These are phyloP conservation scores for Aspergillus sojae DNA, from an alignment of 2,329 filamentous ascomycete species.

Conservation along the genomic window DNA sequence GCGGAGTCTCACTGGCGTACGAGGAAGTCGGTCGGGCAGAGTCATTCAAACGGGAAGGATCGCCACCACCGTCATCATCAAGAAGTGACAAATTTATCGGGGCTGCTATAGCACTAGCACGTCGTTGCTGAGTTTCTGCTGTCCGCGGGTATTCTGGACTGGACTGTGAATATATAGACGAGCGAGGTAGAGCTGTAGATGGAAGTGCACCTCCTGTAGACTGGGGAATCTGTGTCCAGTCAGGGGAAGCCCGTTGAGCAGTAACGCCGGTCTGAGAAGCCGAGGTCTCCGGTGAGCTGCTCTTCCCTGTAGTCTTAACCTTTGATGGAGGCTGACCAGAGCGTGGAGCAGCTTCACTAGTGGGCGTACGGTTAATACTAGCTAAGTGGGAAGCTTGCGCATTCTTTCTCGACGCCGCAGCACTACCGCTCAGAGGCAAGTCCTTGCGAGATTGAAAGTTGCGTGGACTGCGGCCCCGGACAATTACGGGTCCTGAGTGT, in stretches of 20 bases:
- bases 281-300: constrained; percentile 39
- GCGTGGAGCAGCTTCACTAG: constrained; percentile 32
- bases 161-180: constrained; percentile 53
- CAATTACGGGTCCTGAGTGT: constrained; percentile 87
- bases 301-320: constrained; percentile 33
- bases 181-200: constrained; percentile 26
- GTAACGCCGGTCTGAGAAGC: constrained; percentile 30
- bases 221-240: constrained; percentile 41
- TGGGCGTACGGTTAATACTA: constrained; percentile 35
- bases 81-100: constrained; percentile 60
- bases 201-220: constrained; percentile 21
- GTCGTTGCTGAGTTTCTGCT: constrained; percentile 38
- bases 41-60: constrained; percentile 34
- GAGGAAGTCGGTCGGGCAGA: constrained; percentile 21
- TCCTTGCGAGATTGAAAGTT: constrained; percentile 96
- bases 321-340: constrained; percentile 32
- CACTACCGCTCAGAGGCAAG: constrained; percentile 79
- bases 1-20: constrained; percentile 30
- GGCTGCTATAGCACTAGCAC: constrained; percentile 39
- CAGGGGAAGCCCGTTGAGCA: constrained; percentile 33
- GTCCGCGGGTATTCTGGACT: constrained; percentile 55
- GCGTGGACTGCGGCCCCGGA: constrained; percentile 85
- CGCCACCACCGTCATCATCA: constrained; percentile 59
- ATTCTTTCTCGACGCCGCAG: constrained; percentile 76
- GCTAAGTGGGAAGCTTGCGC: constrained; percentile 44